Conservation (phyloP, 2,329 filamentous ascomycete species). For the Trichoderma sp. region DNA sequence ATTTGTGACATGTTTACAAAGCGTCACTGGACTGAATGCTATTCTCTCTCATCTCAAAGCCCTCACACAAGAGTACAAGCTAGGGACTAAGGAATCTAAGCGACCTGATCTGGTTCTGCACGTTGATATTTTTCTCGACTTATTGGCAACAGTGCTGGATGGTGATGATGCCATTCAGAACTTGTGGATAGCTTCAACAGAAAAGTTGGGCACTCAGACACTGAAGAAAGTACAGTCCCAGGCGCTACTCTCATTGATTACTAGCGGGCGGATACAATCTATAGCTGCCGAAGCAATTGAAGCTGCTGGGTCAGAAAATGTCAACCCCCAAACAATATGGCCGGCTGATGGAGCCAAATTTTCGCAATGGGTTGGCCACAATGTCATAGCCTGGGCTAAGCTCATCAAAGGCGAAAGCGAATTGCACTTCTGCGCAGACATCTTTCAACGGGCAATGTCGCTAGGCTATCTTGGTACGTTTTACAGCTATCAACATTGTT, state of each 20-base stretch:
- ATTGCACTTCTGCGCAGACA: slow-evolving; percentile 42
- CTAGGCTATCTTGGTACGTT: slow-evolving; percentile 68
- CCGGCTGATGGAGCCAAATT: slow-evolving; percentile 62
- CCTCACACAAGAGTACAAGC: slow-evolving; percentile 52
- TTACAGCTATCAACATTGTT: not conserved
- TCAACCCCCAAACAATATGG: slow-evolving; percentile 47
- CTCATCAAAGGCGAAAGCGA: slow-evolving; percentile 31
- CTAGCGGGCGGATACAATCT: slow-evolving; percentile 49
- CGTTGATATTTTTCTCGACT: slow-evolving; percentile 42
- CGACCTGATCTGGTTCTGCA: slow-evolving; percentile 44
- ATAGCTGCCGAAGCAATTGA: slow-evolving; percentile 55
- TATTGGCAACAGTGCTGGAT: slow-evolving; percentile 42
- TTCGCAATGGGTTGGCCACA: slow-evolving; percentile 67
- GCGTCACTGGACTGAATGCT: slow-evolving; percentile 74
- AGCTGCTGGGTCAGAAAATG: slow-evolving; percentile 38
- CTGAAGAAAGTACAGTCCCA: slow-evolving; percentile 35
- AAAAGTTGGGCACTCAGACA: slow-evolving; percentile 23
- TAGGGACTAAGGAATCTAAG: slow-evolving; percentile 36
- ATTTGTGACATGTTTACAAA: slow-evolving; percentile 65
- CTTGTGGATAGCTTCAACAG: slow-evolving; percentile 39
- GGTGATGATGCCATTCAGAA: slow-evolving; percentile 35
- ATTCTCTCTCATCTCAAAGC: slow-evolving; percentile 65
- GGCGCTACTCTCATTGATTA: slow-evolving; percentile 43
- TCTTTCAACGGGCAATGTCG: slow-evolving; percentile 60
- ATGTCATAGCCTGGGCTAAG: slow-evolving; percentile 50